Evolutionary conservation across 2,329 filamentous ascomycete genomes (phyloP).

Genomic region (Torrubiella hemipterigena): DNA sequence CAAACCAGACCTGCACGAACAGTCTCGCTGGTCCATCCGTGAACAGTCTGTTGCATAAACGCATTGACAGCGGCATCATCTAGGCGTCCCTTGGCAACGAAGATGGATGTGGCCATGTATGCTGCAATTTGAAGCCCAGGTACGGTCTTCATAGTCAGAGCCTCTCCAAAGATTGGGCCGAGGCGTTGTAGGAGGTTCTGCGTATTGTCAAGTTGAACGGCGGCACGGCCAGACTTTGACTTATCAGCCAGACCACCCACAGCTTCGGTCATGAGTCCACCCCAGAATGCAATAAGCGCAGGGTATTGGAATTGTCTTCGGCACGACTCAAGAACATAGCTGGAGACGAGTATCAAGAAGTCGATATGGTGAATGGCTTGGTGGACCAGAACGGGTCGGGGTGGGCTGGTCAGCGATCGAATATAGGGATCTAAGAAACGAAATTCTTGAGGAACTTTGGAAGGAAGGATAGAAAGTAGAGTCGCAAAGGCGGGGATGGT

Average conservation of each 20-base stretch:
- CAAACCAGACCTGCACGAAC: conserved; percentile 64
- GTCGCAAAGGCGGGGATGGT: conserved; percentile 74
- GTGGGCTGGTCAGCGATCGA: conserved; percentile 61
- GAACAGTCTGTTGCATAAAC: conserved; percentile 79
- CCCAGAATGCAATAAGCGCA: conserved; percentile 80
- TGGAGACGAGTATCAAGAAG: conserved; percentile 67
- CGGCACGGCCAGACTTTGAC: conserved; percentile 61
- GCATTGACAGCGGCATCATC: conserved; percentile 70
- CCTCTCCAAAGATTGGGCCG: conserved; percentile 63
- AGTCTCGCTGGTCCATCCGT: conserved; percentile 66
- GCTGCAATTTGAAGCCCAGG: conserved; percentile 74
- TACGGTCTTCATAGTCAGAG: conserved; percentile 61
- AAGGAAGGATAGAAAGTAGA: conserved; percentile 74
- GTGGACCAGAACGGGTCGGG: conserved; percentile 72
- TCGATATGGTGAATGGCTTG: conserved; percentile 66
- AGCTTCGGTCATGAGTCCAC: conserved; percentile 73
- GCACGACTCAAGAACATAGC: conserved; percentile 66
- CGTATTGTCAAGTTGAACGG: conserved; percentile 68
- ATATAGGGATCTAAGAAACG: conserved; percentile 82
- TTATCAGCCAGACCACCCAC: conserved; percentile 72
- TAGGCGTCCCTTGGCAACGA: conserved; percentile 72
- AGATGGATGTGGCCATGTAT: conserved; percentile 81
- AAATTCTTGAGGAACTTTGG: conserved; percentile 61
- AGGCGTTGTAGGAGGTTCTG: conserved; percentile 61
- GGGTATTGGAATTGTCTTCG: conserved; percentile 62